Base-by-base conservation (phyloP, 2,329 filamentous ascomycete species). In the Phaeomoniella chlamydospora region DNA sequence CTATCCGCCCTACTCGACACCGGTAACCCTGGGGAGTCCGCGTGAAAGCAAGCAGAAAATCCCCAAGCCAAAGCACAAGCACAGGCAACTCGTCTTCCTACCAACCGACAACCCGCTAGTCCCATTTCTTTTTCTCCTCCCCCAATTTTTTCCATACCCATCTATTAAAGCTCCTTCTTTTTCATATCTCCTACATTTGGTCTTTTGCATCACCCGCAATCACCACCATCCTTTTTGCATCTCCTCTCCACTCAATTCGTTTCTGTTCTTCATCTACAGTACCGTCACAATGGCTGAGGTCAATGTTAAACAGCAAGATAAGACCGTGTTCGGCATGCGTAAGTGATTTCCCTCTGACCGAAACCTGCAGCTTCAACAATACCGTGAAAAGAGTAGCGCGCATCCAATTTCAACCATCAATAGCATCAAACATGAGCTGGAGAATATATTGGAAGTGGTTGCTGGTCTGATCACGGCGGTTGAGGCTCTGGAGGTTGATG, bases 221-320 rank as follows among this genome's bases (percentile, higher is more conserved):
- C 17, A 15, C 18, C 22, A 30, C 32, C n/a, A n/a, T n/a, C n/a
- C 29, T 30, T 17, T 14, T 12, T 4, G 2, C 12, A 6, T 37
- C 31, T 15, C 15, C 13, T 18, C 14, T 13, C n/a, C n/a, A n/a
- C 22, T 26, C 49, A 43, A 51, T 56, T 52, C 40, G 41, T 35
- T 44, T 37, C 29, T 41, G 33, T 17, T 31, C 39, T 33, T 49
- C 53, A 55, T 47, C 56, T 52, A 52, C 49, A 9, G 29, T 39
- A 34, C 38, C 9, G 14, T 17, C 12, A 34, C 10, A 12, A 17
- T 16, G 33, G 5, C 14, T 6, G 14, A 34, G 14, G 17, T 9
- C 12, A 9, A 13, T 22, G 12, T 16, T n/a, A 16, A 19, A 34
- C 33, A 31, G 35, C 31, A 31, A 15, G 19, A 19, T 18, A 34